Conservation (phyloP, 2,329 filamentous ascomycete species). For the Neopestalotiopsis rosae region DNA sequence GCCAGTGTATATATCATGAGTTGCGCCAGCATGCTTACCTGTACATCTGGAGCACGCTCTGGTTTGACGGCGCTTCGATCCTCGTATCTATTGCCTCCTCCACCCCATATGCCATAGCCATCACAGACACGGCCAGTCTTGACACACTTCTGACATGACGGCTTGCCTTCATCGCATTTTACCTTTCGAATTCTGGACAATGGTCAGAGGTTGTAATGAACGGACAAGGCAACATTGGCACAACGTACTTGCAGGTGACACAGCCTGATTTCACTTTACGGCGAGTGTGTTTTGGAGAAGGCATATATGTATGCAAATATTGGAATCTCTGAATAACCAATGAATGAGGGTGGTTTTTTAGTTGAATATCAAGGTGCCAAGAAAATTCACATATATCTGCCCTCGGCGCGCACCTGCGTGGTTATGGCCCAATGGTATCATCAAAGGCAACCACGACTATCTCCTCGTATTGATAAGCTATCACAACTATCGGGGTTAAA, state of each 20-base stretch:
- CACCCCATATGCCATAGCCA: slow-evolving; percentile 37
- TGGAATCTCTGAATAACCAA: background rate
- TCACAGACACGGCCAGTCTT: slow-evolving; percentile 36
- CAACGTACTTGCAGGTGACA: slow-evolving; percentile 36
- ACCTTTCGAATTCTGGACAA: slow-evolving; percentile 29
- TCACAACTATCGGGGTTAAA: no score
- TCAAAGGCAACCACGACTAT: no score
- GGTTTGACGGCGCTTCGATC: background rate
- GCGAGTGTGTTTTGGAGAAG: slow-evolving; percentile 1
- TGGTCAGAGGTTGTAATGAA: background rate
- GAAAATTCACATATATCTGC: no score
- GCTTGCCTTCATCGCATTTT: slow-evolving; percentile 37
- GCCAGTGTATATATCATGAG: no score
- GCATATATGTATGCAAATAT: background rate
- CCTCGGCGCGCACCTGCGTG: no score
- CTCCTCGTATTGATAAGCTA: no score
- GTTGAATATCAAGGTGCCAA: no score
- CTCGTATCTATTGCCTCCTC: slow-evolving; percentile 22
- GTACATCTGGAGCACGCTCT: slow-evolving; percentile 35
- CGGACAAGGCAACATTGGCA: background rate
- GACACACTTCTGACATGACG: slow-evolving; percentile 32
- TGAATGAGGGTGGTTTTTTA: no score
- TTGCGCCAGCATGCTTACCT: slow-evolving; percentile 6
- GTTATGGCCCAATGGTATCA: no score
- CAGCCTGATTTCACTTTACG: slow-evolving; percentile 34